Percentiles rank a stretch among this genome's conserved stretches.
Conservation (phyloP, 2,329 filamentous ascomycete species). For the Cladosporium oxysporum region DNA sequence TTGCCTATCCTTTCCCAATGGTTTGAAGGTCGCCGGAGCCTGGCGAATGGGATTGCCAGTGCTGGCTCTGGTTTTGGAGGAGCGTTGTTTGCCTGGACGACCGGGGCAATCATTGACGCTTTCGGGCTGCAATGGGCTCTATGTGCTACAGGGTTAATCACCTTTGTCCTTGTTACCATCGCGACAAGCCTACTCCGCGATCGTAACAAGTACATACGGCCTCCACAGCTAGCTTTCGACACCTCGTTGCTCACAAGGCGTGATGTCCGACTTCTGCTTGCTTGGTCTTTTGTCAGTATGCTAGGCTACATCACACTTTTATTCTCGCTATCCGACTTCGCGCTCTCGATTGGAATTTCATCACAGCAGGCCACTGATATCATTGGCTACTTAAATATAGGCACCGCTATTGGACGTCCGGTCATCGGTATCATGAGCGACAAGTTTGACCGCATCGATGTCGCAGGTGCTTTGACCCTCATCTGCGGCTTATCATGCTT, state of each 20-base stretch:
- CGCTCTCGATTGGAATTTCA: slow-evolving; percentile 45
- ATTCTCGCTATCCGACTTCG: slow-evolving; percentile 51
- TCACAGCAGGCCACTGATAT: slow-evolving; percentile 42
- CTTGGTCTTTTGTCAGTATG: slow-evolving; percentile 49
- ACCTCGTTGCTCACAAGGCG: slow-evolving; percentile 35
- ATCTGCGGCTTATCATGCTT: slow-evolving; percentile 43
- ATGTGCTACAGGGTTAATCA: slow-evolving; percentile 40
- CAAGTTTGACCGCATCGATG: slow-evolving; percentile 45
- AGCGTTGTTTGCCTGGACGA: slow-evolving; percentile 38
- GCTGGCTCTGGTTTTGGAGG: slow-evolving; percentile 46
- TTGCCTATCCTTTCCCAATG: slow-evolving; percentile 44
- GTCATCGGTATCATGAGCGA: slow-evolving; percentile 50
- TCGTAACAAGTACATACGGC: slow-evolving; percentile 38
- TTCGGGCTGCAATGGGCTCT: slow-evolving; percentile 45
- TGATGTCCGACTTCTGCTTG: slow-evolving; percentile 39
- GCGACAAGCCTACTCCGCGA: slow-evolving; percentile 38
- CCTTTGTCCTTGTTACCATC: slow-evolving; percentile 31
- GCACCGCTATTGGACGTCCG: slow-evolving; percentile 51
- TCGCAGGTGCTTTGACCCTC: slow-evolving; percentile 44
- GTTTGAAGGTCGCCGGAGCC: slow-evolving; percentile 42
- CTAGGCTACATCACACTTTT: slow-evolving; percentile 51
- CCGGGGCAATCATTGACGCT: slow-evolving; percentile 39
- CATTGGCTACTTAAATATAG: slow-evolving; percentile 50
- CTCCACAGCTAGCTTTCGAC: slow-evolving; percentile 40
- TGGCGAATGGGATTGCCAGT: slow-evolving; percentile 45